phyloP scores from a whole-genome alignment of 176 grass and related monocot species.

The Sorghum bicolor region DNA sequence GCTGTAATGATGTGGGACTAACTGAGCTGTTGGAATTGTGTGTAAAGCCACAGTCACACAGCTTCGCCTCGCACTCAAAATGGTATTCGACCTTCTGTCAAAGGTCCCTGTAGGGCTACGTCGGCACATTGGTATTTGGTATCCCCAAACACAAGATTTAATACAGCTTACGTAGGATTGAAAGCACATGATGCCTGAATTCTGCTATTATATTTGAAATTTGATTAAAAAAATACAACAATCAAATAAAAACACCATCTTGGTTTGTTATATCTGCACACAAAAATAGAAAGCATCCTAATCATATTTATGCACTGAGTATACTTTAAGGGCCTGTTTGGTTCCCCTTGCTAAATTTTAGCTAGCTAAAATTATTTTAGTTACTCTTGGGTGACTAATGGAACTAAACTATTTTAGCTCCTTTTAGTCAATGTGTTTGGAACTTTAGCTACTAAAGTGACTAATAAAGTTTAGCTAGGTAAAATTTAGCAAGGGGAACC shows the following conservation, averaged over 20 bases:
- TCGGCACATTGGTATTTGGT: background rate
- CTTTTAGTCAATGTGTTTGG: too few species aligned
- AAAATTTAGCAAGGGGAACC: too few species aligned
- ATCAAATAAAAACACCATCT: background rate
- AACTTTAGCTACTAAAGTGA: too few species aligned
- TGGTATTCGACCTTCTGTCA: background rate
- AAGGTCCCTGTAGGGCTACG: background rate
- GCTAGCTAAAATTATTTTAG: too few species aligned
- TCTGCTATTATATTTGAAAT: slow-evolving; percentile 8
- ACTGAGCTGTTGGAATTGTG: background rate
- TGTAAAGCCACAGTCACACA: background rate
- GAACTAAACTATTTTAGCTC: too few species aligned
- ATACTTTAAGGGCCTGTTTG: too few species aligned
- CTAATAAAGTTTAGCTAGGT: too few species aligned
- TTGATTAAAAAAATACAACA: background rate
- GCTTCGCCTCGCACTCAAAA: background rate
- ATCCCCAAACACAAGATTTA: background rate
- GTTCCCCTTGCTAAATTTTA: too few species aligned
- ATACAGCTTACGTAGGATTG: slow-evolving; percentile 4
- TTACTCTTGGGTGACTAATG: too few species aligned
- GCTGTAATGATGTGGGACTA: background rate
- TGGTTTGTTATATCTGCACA: background rate
- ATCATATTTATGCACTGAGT: slow-evolving; percentile 6
- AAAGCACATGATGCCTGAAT: background rate
- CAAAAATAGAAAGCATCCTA: background rate